Base-by-base conservation (phyloP, 306 rosid genomes). In the Purshia tridentata region DNA sequence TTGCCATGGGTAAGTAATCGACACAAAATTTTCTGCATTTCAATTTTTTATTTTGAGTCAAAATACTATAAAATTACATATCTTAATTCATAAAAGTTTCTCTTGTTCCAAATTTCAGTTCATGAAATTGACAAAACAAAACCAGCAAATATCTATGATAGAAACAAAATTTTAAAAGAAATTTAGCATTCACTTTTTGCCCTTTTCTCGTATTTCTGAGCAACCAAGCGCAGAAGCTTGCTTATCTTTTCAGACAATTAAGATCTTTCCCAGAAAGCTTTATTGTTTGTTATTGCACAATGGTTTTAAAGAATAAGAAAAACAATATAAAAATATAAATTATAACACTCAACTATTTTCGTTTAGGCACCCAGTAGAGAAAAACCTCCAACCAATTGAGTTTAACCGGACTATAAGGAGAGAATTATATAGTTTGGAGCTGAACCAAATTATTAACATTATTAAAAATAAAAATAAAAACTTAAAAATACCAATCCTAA, bases 1-100 rank as follows among this genome's bases (percentile, higher is more conserved):
- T 91, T 16, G 87, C 92, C 99, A 91, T 94, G 56, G 78, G 69
- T 85, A 37, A 75, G 65, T 66, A 8, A 45, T 69, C 48, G 22
- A 65, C 55, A 57, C 77, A 64, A 71, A 22, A 55, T 49, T 62
- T 66, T 72, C 92, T 84, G 87, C 88, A 78, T 47, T 67, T 77
- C 64, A 83, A 65, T 52, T 49, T 19, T 18, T 1, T n/a, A 37
- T 55, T 48, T 42, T 12, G 47, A 72, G 80, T 83, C 81, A 86
- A 79, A 54, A 45, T 69, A 60, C 45, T 47, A 18, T 19, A 8
- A 3, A 63, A 20, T 69, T 55, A 15, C 50, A 62, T 11, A 40
- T 8, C 50, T 5, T 41, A n/a, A 40, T 62, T 16, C 7, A 14
- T 16, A n/a, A 62, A 20, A 52, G 39, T 65, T 15, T 64, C 51